Percentiles rank a stretch among this genome's conserved stretches.
Evolutionary conservation across 2,329 filamentous ascomycete genomes (phyloP).

Genomic region (Chaetomium olivaceum): DNA sequence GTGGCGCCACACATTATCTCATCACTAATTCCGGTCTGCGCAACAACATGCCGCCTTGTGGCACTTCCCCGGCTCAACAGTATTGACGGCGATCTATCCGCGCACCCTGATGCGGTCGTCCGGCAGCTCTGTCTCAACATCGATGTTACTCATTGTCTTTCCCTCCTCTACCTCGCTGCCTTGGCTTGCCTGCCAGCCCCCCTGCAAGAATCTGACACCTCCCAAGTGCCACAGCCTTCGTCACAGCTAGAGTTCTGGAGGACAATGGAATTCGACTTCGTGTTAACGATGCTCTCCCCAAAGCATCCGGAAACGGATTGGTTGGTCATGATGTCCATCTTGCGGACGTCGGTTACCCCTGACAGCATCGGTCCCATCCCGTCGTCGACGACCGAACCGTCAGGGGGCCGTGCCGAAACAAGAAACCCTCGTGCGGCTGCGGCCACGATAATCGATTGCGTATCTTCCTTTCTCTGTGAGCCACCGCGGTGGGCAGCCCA

Average conservation of each 20-base stretch:
- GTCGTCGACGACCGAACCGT: conserved; percentile 41
- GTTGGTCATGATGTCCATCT: conserved; percentile 62
- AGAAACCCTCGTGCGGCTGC: conserved; percentile 36
- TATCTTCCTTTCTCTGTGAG: conserved; percentile 64
- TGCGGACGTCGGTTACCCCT: conserved; percentile 65
- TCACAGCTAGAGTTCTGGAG: conserved; percentile 63
- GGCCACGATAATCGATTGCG: conserved; percentile 57
- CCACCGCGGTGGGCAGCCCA: conserved; percentile 46
- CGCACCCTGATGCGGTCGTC: conserved; percentile 43
- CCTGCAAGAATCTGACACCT: conserved; percentile 31
- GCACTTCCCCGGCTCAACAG: conserved; percentile 58
- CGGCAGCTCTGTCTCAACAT: conserved; percentile 56
- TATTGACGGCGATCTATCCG: conserved; percentile 49
- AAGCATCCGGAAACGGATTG: conserved; percentile 67
- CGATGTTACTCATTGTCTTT: conserved; percentile 63
- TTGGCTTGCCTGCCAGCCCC: conserved; percentile 55
- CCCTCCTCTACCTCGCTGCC: conserved; percentile 64
- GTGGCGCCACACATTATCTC: conserved; percentile 61
- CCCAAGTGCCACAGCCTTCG: conserved; percentile 27
- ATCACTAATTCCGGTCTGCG: conserved; percentile 55
- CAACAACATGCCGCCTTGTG: conserved; percentile 61
- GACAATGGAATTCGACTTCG: conserved; percentile 64
- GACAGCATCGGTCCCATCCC: conserved; percentile 67
- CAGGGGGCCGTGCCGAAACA: conserved; percentile 13
- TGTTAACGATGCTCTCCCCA: conserved; percentile 66